Conservation (phyloP, 2,329 filamentous ascomycete genomes). For the Lachnellula hyalina region DNA sequence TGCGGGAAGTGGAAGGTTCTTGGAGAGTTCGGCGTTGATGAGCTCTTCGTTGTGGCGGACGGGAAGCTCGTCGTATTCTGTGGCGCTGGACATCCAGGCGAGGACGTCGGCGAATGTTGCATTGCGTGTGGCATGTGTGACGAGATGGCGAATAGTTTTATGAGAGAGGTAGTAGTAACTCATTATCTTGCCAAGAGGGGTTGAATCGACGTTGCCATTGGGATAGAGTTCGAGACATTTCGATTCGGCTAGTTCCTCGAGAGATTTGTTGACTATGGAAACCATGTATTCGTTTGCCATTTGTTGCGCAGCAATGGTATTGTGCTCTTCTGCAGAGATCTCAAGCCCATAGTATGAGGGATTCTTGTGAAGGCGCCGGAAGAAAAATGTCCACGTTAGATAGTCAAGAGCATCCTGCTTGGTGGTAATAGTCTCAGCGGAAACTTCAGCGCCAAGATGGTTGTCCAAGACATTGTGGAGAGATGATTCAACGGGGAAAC, state of each 20-base stretch:
- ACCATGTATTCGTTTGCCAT: conserved; percentile 94
- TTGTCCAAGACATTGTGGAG: conserved; percentile 96
- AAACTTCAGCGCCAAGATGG: conserved; percentile 91
- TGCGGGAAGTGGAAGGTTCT: conserved; percentile 62
- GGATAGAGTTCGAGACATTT: conserved; percentile 77
- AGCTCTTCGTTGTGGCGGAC: conserved; percentile 98
- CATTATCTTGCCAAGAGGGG: conserved; percentile 95
- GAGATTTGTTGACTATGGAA: conserved; percentile 80
- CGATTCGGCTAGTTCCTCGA: conserved; percentile 75
- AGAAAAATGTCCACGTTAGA: conserved; percentile 99
- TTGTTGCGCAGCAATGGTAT: conserved; percentile 76
- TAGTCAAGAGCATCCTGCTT: conserved; percentile 98
- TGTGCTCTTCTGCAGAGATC: conserved; percentile 88
- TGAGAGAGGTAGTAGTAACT: conserved; percentile 98
- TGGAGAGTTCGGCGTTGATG: conserved; percentile 85
- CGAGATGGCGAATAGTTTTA: conserved; percentile 83
- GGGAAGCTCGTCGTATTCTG: conserved; percentile 95
- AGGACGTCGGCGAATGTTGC: conserved; percentile 78
- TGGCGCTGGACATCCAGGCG: conserved; percentile 87
- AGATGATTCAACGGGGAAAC: conserved; percentile 94
- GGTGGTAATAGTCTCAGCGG: conserved; percentile 83
- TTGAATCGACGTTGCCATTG: conserved; percentile 85
- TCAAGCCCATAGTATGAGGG: conserved; percentile 96
- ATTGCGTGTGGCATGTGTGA: conserved; percentile 66
- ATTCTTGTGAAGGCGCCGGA: conserved; percentile 94